Evolutionary conservation across 1,284 basidiomycete genomes (phyloP), one percentile per base, ranked within the genome.

Genomic region (Papiliotrema flavescens): DNA sequence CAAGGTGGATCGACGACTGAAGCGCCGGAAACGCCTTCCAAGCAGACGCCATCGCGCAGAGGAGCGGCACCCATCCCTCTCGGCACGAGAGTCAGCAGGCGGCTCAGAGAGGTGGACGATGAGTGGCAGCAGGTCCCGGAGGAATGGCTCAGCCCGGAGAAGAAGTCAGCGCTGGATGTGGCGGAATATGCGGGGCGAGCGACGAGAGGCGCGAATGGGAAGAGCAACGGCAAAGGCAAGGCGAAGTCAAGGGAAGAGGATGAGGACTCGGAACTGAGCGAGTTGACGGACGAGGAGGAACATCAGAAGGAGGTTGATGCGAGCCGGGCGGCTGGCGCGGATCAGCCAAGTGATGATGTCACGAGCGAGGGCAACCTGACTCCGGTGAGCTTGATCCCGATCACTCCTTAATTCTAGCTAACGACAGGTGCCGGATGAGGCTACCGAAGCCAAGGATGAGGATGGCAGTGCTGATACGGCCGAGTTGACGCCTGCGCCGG

Each of bases 61-160:
- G 13, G 26, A 15, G 22, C 19, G 24, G 58, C 62, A 0, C 63
- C 66, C 14, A 44, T 63, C 11, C 67, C 70, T 1, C 47, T 59
- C 0, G 68, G 68, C 0, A 71, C 66, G 19, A 65, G 66, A 9
- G 66, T 68, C 42, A 76, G 65, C 52, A 63, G 70, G 28, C 61
- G 65, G 22, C 56, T 65, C 8, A 52, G 62, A 11, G 49, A 65
- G 19, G 62, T 66, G 11, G 68, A 71, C 7, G 76, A 77, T 39
- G 73, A 70, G 28, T 78, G 77, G 77, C 71, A 78, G 53, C 64
- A 74, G 48, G 63, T 78, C 14, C 77, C 77, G 0, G 65, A 66
- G 1, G 76, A 76, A 45, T 76, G 75, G 73, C 57, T 78, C 22
- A 39, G 53, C 7, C 48, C 54, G 1, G 49, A 44, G 35, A 26